Evolutionary conservation across 1,284 basidiomycete species (phyloP).

Genomic region (Veloboletus limbatus): DNA sequence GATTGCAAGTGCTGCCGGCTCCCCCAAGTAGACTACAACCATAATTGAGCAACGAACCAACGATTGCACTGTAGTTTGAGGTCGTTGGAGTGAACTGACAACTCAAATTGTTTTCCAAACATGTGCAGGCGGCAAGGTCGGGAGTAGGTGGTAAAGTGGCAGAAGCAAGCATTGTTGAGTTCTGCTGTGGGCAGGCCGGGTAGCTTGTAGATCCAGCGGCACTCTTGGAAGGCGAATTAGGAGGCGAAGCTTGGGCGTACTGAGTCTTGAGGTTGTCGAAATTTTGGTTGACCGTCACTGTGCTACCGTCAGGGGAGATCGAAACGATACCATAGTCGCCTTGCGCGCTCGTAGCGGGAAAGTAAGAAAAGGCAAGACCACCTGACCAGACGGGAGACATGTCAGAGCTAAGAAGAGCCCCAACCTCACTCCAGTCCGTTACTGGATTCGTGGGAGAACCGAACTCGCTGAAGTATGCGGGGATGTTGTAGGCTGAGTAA

Average conservation of each 20-base stretch:
- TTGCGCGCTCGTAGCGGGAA: constrained; percentile 62
- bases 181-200: constrained; percentile 64
- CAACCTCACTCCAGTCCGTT: constrained; percentile 80
- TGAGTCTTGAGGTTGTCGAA: constrained; percentile 64
- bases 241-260: constrained; percentile 56
- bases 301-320: constrained; percentile 58
- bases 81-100: constrained; percentile 71
- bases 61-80: constrained; percentile 59
- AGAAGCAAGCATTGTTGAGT: constrained; percentile 61
- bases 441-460: constrained; percentile 68
- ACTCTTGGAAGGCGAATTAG: constrained; percentile 62
- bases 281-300: constrained; percentile 65
- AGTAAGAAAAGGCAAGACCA: constrained; percentile 86
- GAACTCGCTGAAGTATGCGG: constrained; percentile 90
- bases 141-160: constrained; percentile 81
- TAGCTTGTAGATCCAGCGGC: constrained; percentile 54
- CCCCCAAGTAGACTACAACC: constrained; percentile 71
- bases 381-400: constrained; percentile 85
- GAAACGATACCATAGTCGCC: constrained; percentile 86
- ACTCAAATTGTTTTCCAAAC: constrained; percentile 63
- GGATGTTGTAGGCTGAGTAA: constrained; percentile 70
- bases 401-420: constrained; percentile 66
- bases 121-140: constrained; percentile 74
- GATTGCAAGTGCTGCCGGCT: constrained; percentile 58
- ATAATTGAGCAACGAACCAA: constrained; percentile 68